A percentile compares a stretch with the other conserved stretches of the same genome.
Evolutionary conservation across 306 rosid species (phyloP).

Genomic region (Sicyos baderoa): DNA sequence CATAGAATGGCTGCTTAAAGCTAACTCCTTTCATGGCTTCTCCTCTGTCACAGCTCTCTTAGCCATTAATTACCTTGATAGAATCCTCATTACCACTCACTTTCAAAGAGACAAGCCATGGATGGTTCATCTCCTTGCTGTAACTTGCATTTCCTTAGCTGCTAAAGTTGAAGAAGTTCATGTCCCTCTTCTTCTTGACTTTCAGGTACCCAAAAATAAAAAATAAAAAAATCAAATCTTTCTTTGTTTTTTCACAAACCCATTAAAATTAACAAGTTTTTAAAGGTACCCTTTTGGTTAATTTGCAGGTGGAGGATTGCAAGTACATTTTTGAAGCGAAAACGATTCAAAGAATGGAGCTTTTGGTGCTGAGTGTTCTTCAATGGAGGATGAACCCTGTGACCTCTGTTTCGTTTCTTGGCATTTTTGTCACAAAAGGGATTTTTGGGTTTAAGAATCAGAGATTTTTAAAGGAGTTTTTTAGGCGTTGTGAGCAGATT

Average conservation of each 20-base stretch:
- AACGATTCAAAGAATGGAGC: constrained; percentile 88
- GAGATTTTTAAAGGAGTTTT: constrained; percentile 56
- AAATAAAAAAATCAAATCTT: not conserved
- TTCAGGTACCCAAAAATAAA: constrained; percentile 46
- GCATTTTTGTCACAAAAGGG: constrained; percentile 52
- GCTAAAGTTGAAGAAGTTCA: constrained; percentile 94
- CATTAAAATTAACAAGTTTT: not conserved
- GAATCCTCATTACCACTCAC: constrained; percentile 49
- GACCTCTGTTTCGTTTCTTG: constrained; percentile 76
- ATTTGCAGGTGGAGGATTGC: constrained; percentile 50
- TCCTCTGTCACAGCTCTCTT: constrained; percentile 71
- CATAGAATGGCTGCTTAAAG: constrained; percentile 73
- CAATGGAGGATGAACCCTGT: constrained; percentile 96
- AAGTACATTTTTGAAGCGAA: constrained; percentile 68
- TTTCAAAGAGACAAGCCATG: constrained; percentile 78
- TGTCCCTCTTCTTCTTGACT: constrained; percentile 83
- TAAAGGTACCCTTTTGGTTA: not conserved
- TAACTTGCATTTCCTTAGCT: constrained; percentile 84
- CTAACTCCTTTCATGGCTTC: constrained; percentile 60
- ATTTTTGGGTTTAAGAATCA: constrained; percentile 53
- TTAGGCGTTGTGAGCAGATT: constrained; percentile 60
- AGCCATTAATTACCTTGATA: constrained; percentile 66
- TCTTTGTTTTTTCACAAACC: not conserved
- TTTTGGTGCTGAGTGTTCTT: constrained; percentile 61
- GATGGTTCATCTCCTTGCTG: constrained; percentile 80